A percentile compares a stretch with the other conserved stretches of the same genome.
phyloP scores from a whole-genome alignment of 1,284 basidiomycete species.

The Cryptococcus wingfieldii region DNA sequence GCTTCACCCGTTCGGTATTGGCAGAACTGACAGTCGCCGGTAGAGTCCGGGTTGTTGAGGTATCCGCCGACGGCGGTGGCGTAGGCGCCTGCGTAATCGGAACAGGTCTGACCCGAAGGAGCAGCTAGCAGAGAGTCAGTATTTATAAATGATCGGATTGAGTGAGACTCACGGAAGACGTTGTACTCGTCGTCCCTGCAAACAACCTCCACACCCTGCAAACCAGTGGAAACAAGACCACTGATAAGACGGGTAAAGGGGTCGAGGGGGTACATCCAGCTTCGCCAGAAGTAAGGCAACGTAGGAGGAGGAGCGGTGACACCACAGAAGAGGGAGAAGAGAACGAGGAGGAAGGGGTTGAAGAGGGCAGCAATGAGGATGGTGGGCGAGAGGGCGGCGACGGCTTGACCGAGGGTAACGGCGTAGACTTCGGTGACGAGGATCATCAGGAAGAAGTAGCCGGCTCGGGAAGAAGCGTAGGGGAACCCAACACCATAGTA shows the following conservation, averaged over 20 bases:
- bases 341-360: conserved; percentile 63
- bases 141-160: background rate
- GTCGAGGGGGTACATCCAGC: conserved; percentile 52
- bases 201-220: conserved; percentile 65
- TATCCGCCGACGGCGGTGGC: conserved; percentile 67
- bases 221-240: conserved; percentile 71
- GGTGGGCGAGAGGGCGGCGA: conserved; percentile 65
- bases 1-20: conserved; percentile 36
- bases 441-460: conserved; percentile 57
- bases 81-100: conserved; percentile 65
- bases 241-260: conserved; percentile 66
- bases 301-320: conserved; percentile 64
- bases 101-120: conserved; percentile 70
- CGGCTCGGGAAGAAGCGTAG: conserved; percentile 25
- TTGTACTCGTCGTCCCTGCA: conserved; percentile 67
- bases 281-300: conserved; percentile 66
- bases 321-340: conserved; percentile 70
- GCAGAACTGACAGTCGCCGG: conserved; percentile 47
- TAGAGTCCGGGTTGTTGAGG: conserved; percentile 60
- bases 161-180: conserved; percentile 52
- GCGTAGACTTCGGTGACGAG: conserved; percentile 71
- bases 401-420: conserved; percentile 64
- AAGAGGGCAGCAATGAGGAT: conserved; percentile 69
- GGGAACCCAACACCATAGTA: conserved; percentile 45
- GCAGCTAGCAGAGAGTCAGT: conserved; percentile 54